phyloP scores from a whole-genome alignment of 2,329 filamentous ascomycete genomes.

The Monosporascus sp. region DNA sequence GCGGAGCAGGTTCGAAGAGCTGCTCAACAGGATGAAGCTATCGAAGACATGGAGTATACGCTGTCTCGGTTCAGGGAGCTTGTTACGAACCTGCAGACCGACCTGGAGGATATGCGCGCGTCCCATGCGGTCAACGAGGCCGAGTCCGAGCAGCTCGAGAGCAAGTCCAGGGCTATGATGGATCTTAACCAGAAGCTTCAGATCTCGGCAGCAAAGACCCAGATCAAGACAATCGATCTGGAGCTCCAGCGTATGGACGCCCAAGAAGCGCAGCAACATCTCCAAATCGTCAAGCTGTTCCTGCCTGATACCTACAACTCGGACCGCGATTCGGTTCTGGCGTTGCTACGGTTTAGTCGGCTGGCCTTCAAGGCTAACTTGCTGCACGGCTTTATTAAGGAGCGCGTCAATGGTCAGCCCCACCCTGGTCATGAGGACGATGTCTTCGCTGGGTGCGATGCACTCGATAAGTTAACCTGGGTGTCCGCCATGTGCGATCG shows the following conservation, averaged over 20 bases:
- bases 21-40: constrained; percentile 68
- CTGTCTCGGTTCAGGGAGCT: constrained; percentile 84
- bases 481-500: constrained; percentile 78
- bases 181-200: constrained; percentile 94
- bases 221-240: constrained; percentile 89
- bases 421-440: constrained; percentile 71
- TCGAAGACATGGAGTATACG: constrained; percentile 88
- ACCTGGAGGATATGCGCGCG: constrained; percentile 86
- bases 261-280: constrained; percentile 80
- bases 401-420: constrained; percentile 64
- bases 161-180: constrained; percentile 88
- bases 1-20: constrained; percentile 73
- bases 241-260: constrained; percentile 83
- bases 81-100: constrained; percentile 76
- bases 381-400: constrained; percentile 71
- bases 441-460: constrained; percentile 72
- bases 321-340: constrained; percentile 81
- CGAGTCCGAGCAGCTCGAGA: constrained; percentile 85
- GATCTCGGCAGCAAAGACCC: constrained; percentile 81
- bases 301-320: constrained; percentile 76
- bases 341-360: constrained; percentile 81
- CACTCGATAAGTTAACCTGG: constrained; percentile 80
- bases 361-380: constrained; percentile 83
- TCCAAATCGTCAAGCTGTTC: constrained; percentile 85
- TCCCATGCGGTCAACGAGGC: constrained; percentile 89